Percentiles rank a stretch among this genome's conserved stretches.
Evolutionary conservation across 768 basidiomycete genomes (phyloP).

Genomic region (Baorangia bicolor): DNA sequence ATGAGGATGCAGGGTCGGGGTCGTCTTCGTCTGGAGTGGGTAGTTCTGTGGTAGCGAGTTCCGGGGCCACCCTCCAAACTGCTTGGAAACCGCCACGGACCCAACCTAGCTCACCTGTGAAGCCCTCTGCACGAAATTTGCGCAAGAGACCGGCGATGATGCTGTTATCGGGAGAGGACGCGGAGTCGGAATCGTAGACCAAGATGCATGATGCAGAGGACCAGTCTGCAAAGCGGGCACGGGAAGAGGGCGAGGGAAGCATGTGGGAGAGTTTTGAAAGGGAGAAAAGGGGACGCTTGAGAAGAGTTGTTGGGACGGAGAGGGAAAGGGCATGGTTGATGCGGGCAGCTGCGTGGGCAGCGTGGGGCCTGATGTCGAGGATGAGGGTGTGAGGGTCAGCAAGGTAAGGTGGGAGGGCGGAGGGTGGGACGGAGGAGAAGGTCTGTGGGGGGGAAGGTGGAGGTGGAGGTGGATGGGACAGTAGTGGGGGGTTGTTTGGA

Average conservation of each 20-base stretch:
- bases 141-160: constrained; percentile 72
- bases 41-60: constrained; percentile 51
- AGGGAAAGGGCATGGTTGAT: constrained; percentile 74
- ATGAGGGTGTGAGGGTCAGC: constrained; percentile 51
- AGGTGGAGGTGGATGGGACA: neutral
- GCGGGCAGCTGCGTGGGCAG: constrained; percentile 64
- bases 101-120: constrained; percentile 67
- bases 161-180: constrained; percentile 54
- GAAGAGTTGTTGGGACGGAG: constrained; percentile 90
- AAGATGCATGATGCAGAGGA: constrained; percentile 59
- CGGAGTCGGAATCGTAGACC: constrained; percentile 84
- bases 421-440: constrained; percentile 28
- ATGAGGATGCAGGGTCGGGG: constrained; percentile 33
- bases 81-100: constrained; percentile 81
- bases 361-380: constrained; percentile 87
- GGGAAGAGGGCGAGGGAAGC: constrained; percentile 63
- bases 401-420: constrained; percentile 32
- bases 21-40: constrained; percentile 52
- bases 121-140: constrained; percentile 68
- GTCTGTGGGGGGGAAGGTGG: constrained; percentile 7
- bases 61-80: constrained; percentile 52
- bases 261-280: constrained; percentile 74
- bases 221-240: constrained; percentile 62
- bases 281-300: constrained; percentile 87
- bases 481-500: neutral